Evolutionary conservation across 1,284 basidiomycete genomes (phyloP), one percentile per base, ranked within the genome.

Genomic region (Moniliella sp.): DNA sequence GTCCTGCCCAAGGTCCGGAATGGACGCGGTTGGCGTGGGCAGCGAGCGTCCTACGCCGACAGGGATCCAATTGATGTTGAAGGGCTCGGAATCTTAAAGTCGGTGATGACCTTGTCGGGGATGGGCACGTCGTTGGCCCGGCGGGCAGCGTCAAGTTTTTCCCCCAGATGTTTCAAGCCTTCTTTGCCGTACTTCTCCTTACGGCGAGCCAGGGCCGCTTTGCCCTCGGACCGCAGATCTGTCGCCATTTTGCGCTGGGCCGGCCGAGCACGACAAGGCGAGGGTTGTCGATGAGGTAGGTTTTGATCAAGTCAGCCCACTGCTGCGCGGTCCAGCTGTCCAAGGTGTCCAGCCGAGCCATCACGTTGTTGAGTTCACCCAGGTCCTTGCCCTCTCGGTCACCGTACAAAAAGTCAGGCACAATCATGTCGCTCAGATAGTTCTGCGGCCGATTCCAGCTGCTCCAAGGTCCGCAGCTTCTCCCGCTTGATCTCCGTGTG

Each of bases 1-100:
- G n/a, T n/a, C n/a, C n/a, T n/a, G n/a, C n/a, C n/a, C n/a, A n/a
- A n/a, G n/a, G n/a, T n/a, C n/a, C 7, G 21, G 21, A 7, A 23
- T 23, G 7, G 21, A n/a, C 7, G 21, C 7, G 8, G 7, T 23
- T 12, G 21, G 27, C n/a, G 28, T 30, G 11, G 30, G 18, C 27
- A 23, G 3, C 10, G 31, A 19, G 15, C 48, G 35, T 11, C 58
- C 59, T 5, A 75, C n/a, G 48, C 84, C 73, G 2, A 97, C 84
- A 1, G 78, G 74, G 37, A 97, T 86, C 84, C 88, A 97, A 4
- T 77, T 73, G 48, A 99, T 86, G 42, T 74, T 79, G 49, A 76
- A 74, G 86, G 39, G 34, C 30, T 33, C 9, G 54, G 54, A 14
- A 57, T 41, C 11, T 77, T 75, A 69, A 94, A 97, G 13, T 71